Base-by-base conservation (phyloP, 176 grass and related monocot species). In the Zea luxurians region DNA sequence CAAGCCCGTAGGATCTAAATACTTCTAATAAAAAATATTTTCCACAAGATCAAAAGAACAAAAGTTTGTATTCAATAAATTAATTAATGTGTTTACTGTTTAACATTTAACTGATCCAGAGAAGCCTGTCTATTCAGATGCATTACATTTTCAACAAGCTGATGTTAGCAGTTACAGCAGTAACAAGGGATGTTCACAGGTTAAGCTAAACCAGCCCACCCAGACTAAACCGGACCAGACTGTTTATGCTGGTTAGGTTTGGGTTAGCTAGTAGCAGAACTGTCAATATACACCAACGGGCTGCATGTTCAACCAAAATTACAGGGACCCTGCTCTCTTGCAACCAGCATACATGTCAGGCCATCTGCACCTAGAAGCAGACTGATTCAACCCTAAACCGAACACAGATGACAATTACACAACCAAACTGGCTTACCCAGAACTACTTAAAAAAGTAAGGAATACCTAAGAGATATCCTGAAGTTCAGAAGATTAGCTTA, bases 11-110 rank as follows among this genome's bases (percentile, higher is more conserved):
- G 37, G 48, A 66, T 71, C 48, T 27, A 58, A 43, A 61, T 67
- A 52, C 48, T 66, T 87, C 74, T 45, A 82, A 63, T 10, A 66
- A 36, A 37, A 70, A 65, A 17, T 15, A 46, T 20, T 70, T 77
- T 66, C 40, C 46, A 13, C 47, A 48, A 70, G 55, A 70, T 69
- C 37, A 45, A 36, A 20, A 42, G 38, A 21, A 36, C 40, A 57
- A 3, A n/a, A 16, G 18, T 37, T 67, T 4, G 13, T 36, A 61
- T 73, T 83, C 50, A 66, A 66, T 2, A 66, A 47, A 73, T 61
- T 37, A 73, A 53, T 36, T 78, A 78, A 48, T 44, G 8, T 78
- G 48, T 59, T 43, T 45, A 46, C 2, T 74, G 55, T 60, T 43
- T 21, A 60, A 60, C 7, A 16, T 13, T 6, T 41, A 21, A 40